These are phyloP conservation scores for Solanum bulbocastanum DNA, from an alignment of 257 asterid species.

Conservation along the genomic window DNA sequence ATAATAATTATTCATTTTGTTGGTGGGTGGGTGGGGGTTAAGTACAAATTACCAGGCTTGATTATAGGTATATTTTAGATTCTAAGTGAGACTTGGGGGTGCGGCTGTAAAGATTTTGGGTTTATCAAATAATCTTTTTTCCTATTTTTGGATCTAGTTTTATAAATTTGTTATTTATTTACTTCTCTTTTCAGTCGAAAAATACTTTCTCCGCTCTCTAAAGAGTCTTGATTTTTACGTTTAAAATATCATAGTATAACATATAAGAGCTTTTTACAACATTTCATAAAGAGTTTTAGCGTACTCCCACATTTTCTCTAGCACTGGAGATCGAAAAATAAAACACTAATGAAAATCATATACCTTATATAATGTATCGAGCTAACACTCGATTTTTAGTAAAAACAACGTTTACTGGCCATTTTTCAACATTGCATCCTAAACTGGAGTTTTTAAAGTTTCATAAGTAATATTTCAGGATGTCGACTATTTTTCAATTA, in stretches of 20 bases:
- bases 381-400: not conserved
- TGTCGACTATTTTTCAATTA: not conserved
- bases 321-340: not conserved
- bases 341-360: not conserved
- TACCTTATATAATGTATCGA: not conserved
- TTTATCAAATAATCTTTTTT: slow-evolving; percentile 13
- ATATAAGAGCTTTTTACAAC: not conserved
- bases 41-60: slow-evolving; percentile 1
- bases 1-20: not conserved
- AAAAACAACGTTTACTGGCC: not conserved
- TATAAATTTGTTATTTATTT: too few relatives aligned
- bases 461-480: not conserved
- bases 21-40: not conserved
- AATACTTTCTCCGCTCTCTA: too few relatives aligned
- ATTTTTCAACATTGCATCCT: not conserved
- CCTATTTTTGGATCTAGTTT: not conserved
- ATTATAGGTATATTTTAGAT: not conserved
- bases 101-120: slow-evolving; percentile 21
- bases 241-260: not conserved
- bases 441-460: not conserved
- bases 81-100: not conserved
- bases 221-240: not conserved
- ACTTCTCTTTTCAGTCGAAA: too few relatives aligned
- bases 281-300: not conserved
- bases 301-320: not conserved